Conservation (phyloP, 2,329 filamentous ascomycete species). For the Xylaria sp. region DNA sequence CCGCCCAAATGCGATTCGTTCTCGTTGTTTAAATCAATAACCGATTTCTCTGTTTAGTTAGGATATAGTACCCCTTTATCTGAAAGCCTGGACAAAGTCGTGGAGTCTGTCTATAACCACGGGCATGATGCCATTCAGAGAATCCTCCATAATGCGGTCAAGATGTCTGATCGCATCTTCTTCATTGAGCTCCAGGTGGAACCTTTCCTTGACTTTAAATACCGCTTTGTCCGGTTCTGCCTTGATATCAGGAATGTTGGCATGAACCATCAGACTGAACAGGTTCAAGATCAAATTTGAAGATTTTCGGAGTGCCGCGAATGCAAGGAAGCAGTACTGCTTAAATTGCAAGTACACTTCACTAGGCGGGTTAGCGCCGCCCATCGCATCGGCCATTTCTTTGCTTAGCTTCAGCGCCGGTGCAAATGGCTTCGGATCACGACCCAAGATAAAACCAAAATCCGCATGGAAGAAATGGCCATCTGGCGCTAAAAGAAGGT, state of each 20-base stretch:
- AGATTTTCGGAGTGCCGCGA: conserved; percentile 88
- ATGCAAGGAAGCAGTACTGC: conserved; percentile 95
- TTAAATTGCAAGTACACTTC: conserved; percentile 90
- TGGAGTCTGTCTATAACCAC: conserved; percentile 96
- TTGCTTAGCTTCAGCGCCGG: conserved; percentile 96
- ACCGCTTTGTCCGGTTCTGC: conserved; percentile 94
- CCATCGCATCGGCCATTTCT: conserved; percentile 99
- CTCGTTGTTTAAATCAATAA: conserved; percentile 5
- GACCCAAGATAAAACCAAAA: conserved; percentile 96
- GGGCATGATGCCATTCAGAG: conserved; percentile 87
- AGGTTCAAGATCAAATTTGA: conserved; percentile 93
- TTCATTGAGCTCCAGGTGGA: conserved; percentile 90
- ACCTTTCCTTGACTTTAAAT: conserved; percentile 92
- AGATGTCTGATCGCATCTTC: conserved; percentile 92
- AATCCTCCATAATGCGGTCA: conserved; percentile 90
- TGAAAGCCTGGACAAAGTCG: conserved; percentile 91
- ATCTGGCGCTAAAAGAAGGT: conserved; percentile 88
- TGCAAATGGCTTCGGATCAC: conserved; percentile 96
- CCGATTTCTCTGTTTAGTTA: background rate
- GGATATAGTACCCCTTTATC: conserved; percentile 57
- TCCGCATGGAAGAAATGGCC: conserved; percentile 98
- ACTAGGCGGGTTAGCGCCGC: conserved; percentile 74
- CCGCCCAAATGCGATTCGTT: conserved; percentile 21
- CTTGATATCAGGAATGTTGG: conserved; percentile 94
- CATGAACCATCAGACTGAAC: conserved; percentile 96